Conservation (phyloP, 306 rosid species). For the Rosa persica region DNA sequence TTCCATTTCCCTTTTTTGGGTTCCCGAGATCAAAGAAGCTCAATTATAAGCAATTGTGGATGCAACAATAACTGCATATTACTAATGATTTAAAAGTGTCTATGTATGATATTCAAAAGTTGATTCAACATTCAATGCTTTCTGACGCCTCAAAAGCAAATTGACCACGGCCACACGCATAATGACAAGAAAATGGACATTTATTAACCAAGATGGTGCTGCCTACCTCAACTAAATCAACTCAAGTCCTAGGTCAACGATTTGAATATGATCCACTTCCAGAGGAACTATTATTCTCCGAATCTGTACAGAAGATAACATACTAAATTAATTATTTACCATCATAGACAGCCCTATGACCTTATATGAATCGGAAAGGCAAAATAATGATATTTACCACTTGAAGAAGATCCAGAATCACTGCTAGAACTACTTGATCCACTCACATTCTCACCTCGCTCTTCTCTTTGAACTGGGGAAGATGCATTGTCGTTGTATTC, state of each 20-base stretch:
- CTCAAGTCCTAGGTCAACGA: slow-evolving; percentile 47
- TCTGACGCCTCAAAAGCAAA: slow-evolving; percentile 12
- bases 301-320: slow-evolving; percentile 51
- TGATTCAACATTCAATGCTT: not conserved
- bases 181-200: slow-evolving; percentile 5
- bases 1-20: not conserved
- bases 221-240: slow-evolving; percentile 17
- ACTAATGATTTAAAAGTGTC: not conserved
- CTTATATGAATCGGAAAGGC: not conserved
- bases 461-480: slow-evolving; percentile 41
- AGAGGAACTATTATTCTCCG: slow-evolving; percentile 67
- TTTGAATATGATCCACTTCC: slow-evolving; percentile 70
- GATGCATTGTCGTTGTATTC: slow-evolving; percentile 36
- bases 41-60: not conserved
- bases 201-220: not conserved
- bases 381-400: slow-evolving; percentile 9
- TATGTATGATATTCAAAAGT: not conserved
- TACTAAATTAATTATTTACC: not conserved
- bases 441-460: slow-evolving; percentile 41
- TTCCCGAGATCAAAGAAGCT: not conserved
- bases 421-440: slow-evolving; percentile 70
- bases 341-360: slow-evolving; percentile 9
- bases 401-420: slow-evolving; percentile 58
- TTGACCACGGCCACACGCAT: not conserved
- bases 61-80: not conserved